phyloP scores from a whole-genome alignment of 352 stramenopile genomes.

The Nothophytophthora sp. region DNA sequence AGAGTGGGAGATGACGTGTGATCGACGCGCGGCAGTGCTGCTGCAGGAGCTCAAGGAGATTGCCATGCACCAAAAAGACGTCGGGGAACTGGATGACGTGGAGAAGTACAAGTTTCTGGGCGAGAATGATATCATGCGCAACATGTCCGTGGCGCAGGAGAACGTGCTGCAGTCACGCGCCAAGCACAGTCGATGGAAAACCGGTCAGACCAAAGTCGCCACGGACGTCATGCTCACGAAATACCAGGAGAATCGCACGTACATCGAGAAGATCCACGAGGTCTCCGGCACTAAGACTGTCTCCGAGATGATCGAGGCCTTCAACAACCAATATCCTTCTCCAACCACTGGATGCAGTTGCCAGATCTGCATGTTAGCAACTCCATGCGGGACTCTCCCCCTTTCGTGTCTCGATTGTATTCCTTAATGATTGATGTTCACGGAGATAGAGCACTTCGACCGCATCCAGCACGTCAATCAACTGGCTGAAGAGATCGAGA shows the following conservation, averaged over 20 bases:
- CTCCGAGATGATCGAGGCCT: constrained; percentile 83
- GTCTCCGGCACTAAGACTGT: constrained; percentile 77
- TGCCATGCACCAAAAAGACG: constrained; percentile 53
- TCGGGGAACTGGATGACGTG: constrained; percentile 47
- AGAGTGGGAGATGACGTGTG: constrained; percentile 62
- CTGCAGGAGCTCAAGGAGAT: constrained; percentile 78
- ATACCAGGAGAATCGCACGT: constrained; percentile 80
- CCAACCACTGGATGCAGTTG: neutral
- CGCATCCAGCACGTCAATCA: constrained; percentile 84
- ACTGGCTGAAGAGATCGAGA: constrained; percentile 82
- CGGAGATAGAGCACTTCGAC: constrained; percentile 79
- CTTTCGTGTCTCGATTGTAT: constrained; percentile 20
- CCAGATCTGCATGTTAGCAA: neutral
- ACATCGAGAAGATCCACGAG: constrained; percentile 85
- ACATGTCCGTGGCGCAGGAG: constrained; percentile 48
- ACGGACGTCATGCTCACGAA: constrained; percentile 69
- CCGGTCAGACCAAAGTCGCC: constrained; percentile 59
- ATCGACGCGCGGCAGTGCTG: constrained; percentile 45
- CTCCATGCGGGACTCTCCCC: constrained; percentile 2
- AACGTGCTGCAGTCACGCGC: constrained; percentile 49
- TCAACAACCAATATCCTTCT: constrained; percentile 79
- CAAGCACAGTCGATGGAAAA: constrained; percentile 73
- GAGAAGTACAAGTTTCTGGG: constrained; percentile 72
- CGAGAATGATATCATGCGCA: constrained; percentile 74
- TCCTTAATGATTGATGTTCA: constrained; percentile 20